Conservation (phyloP, 1,139 yeast species). For the Nakaseomyces bracarensis region DNA sequence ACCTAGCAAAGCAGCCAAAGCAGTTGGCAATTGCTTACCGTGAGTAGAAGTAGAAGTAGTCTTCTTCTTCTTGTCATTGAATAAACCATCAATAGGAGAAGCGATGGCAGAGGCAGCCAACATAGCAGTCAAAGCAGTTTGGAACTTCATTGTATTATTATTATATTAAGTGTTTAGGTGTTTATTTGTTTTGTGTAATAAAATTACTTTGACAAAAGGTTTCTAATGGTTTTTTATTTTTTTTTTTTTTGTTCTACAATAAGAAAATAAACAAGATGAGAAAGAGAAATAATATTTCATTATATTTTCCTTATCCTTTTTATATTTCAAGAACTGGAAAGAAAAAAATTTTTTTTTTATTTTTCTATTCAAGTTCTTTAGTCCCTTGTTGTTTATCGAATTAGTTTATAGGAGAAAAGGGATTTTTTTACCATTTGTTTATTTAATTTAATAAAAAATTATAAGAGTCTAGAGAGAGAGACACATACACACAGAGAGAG, state of each 20-base stretch:
- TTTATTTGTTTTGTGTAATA: background rate
- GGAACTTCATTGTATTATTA: constrained; percentile 12
- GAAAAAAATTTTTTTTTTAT: background rate
- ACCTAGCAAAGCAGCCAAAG: constrained; percentile 2
- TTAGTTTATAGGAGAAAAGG: too few relatives aligned
- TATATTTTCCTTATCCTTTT: background rate
- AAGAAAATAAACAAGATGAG: background rate
- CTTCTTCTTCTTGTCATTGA: constrained; percentile 8
- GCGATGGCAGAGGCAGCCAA: constrained; percentile 19
- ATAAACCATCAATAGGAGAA: constrained; percentile 14
- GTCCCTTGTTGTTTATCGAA: too few relatives aligned
- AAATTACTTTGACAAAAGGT: background rate
- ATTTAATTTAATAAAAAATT: too few relatives aligned
- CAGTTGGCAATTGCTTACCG: constrained; percentile 3
- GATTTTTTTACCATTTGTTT: too few relatives aligned
- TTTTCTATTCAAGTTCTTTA: background rate
- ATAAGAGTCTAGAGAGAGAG: too few relatives aligned
- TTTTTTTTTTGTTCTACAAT: background rate
- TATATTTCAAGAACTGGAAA: too few relatives aligned
- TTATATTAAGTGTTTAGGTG: too few relatives aligned
- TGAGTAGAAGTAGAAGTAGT: background rate
- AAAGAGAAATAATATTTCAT: too few relatives aligned
- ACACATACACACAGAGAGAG: too few relatives aligned
- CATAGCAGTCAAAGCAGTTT: constrained; percentile 14
- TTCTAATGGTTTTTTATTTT: background rate